Evolutionary conservation across 805 yeast species (phyloP).

Genomic region (Myxozyma melibiosi): DNA sequence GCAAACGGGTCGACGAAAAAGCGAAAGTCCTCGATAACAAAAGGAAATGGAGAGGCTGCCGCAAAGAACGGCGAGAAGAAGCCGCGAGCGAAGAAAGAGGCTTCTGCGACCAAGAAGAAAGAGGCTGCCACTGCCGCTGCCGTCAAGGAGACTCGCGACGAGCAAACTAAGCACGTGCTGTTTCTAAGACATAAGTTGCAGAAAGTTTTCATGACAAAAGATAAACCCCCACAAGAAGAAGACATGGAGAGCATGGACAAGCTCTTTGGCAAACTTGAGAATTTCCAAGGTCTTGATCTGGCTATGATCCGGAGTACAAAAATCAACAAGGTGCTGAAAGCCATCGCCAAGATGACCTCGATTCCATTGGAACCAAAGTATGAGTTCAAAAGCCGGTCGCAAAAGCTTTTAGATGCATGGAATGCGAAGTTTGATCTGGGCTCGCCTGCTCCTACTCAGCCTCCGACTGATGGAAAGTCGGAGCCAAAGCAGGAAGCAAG

Average conservation of each 20-base stretch:
- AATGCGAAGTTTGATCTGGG: conserved; percentile 20
- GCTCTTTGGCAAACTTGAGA: conserved; percentile 38
- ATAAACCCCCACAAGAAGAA: conserved; percentile 35
- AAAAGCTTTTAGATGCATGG: conserved; percentile 38
- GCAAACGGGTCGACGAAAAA: conserved; percentile 10
- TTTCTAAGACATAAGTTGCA: conserved; percentile 41
- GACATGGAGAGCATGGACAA: conserved; percentile 39
- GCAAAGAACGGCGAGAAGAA: conserved; percentile 14
- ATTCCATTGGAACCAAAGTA: conserved; percentile 40
- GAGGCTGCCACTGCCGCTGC: conserved; percentile 17
- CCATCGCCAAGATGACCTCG: conserved; percentile 37
- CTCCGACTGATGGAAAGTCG: not conserved
- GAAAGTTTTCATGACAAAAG: conserved; percentile 38
- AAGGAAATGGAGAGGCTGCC: conserved; percentile 16
- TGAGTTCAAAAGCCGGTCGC: conserved; percentile 39
- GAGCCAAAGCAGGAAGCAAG: not conserved
- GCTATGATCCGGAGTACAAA: conserved; percentile 40
- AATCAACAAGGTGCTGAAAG: conserved; percentile 42
- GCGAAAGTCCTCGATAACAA: not conserved
- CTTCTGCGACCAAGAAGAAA: conserved; percentile 18
- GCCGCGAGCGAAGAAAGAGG: conserved; percentile 25
- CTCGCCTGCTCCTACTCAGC: conserved; percentile 12
- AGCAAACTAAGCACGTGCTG: conserved; percentile 34
- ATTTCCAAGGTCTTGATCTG: conserved; percentile 38
- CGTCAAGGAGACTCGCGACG: conserved; percentile 20